phyloP scores from a whole-genome alignment of 2,329 filamentous ascomycete species.

The Aspergillus sp. region DNA sequence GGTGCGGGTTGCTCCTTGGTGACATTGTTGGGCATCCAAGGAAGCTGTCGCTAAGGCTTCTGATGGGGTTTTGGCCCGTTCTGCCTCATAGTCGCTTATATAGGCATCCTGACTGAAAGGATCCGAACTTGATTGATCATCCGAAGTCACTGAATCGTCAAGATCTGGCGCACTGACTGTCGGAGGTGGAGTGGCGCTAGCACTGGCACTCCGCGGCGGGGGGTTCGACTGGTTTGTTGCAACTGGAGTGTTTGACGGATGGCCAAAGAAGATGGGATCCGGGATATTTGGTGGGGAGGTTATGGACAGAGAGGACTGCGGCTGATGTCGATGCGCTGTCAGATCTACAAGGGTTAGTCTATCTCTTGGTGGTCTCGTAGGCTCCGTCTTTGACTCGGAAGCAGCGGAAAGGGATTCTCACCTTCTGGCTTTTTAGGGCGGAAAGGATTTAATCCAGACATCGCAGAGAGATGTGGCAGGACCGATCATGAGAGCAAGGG shows the following conservation, averaged over 20 bases:
- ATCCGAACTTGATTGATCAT: slow-evolving; percentile 34
- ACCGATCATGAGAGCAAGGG: slow-evolving; percentile 32
- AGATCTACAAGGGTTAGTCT: slow-evolving; percentile 17
- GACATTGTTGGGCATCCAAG: slow-evolving; percentile 4
- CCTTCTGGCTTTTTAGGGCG: slow-evolving; percentile 43
- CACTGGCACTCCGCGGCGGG: slow-evolving; percentile 9
- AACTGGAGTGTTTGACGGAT: slow-evolving; percentile 16
- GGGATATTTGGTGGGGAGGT: slow-evolving; percentile 3
- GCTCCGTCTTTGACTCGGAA: slow-evolving; percentile 13
- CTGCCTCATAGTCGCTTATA: slow-evolving; percentile 25
- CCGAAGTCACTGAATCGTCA: slow-evolving; percentile 30
- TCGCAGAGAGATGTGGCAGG: slow-evolving; percentile 31
- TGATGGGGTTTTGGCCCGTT: neutral
- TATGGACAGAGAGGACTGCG: neutral
- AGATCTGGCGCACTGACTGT: slow-evolving; percentile 22
- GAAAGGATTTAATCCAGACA: slow-evolving; percentile 54
- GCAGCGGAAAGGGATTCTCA: slow-evolving; percentile 23
- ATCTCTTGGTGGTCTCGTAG: slow-evolving; percentile 3
- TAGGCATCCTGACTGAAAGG: slow-evolving; percentile 39
- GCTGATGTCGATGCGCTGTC: slow-evolving; percentile 9
- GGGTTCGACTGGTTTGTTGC: slow-evolving; percentile 17
- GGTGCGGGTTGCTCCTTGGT: slow-evolving; percentile 9
- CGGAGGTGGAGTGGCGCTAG: slow-evolving; percentile 16
- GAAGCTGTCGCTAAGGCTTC: slow-evolving; percentile 5
- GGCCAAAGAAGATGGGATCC: slow-evolving; percentile 6